Evolutionary conservation across 768 basidiomycete genomes (phyloP), one percentile per base, ranked within the genome.

Genomic region (Strobilomyces confusus): DNA sequence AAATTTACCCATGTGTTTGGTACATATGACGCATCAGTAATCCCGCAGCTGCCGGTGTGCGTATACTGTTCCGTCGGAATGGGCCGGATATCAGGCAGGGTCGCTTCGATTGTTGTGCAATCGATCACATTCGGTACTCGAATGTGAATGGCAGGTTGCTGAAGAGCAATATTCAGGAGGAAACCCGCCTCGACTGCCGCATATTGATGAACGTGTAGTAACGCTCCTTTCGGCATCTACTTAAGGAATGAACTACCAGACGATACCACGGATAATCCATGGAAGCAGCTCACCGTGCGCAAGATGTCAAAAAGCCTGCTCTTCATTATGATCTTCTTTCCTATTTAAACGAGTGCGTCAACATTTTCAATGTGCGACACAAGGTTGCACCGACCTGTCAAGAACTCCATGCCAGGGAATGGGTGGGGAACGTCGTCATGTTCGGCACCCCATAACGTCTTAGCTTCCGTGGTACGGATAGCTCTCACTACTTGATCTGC

Each of bases 331-430:
- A 36, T 17, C 15, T 17, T 36, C 15, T 36, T 36, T 36, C 34
- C 34, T 36, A n/a, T 36, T n/a, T n/a, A n/a, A 15, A 17, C 4
- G 15, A 36, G 17, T 17, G 17, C 34, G 34, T 36, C 17, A 29
- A 4, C 34, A 17, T 63, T 60, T 19, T 20, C 19, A n/a, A n/a
- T n/a, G n/a, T 20, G 20, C 9, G 19, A 11, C 19, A 90, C 88
- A 19, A 91, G 76, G 70, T 91, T 14, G 1, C 32, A 54, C 67
- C 38, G 53, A 83, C 86, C 85, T 36, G 83, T 89, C 57, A 89
- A 68, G 61, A 89, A 90, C 59, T 82, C 85, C 86, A 89, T 88
- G 40, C 88, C 88, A 23, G 87, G 87, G 58, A 87, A 89, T 1
- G 83, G 74, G 58, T 88, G 81, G 6, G 77, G 79, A 42, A 82